phyloP scores from a whole-genome alignment of 2,329 filamentous ascomycete genomes.

The Colletotrichum tamarilloi region DNA sequence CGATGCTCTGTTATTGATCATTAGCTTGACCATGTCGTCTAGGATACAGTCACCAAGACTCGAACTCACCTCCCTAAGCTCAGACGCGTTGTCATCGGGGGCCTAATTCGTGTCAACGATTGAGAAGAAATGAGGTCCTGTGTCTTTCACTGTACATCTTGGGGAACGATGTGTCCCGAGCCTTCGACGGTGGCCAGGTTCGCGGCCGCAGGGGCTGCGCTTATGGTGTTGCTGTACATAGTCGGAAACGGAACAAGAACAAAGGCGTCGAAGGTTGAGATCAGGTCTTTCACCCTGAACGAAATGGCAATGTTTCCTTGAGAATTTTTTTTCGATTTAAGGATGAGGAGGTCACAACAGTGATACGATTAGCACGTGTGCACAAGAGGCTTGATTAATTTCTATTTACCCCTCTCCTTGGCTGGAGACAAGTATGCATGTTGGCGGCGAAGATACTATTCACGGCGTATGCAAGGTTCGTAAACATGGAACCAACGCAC shows the following conservation, averaged over 20 bases:
- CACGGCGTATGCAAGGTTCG: neutral
- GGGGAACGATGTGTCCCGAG: neutral
- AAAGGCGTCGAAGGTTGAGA: neutral
- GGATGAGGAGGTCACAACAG: no score
- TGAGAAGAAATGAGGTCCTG: neutral
- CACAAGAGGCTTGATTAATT: neutral
- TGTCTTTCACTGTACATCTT: neutral
- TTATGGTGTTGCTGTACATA: neutral
- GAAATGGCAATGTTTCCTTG: no score
- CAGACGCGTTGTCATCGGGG: neutral
- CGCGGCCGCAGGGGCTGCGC: neutral
- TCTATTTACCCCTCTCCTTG: neutral
- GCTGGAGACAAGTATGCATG: neutral
- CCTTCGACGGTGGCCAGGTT: neutral
- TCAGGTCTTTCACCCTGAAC: no score
- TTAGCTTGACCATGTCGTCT: neutral
- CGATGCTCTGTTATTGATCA: neutral
- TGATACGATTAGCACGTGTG: no score
- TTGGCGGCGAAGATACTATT: neutral
- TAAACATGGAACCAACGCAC: neutral
- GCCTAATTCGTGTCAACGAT: neutral
- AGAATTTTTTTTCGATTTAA: no score
- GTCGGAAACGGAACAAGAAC: neutral
- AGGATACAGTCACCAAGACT: neutral
- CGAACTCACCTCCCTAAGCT: neutral